Conservation (phyloP, 2,329 filamentous ascomycete genomes). For the Penicillium sp. region DNA sequence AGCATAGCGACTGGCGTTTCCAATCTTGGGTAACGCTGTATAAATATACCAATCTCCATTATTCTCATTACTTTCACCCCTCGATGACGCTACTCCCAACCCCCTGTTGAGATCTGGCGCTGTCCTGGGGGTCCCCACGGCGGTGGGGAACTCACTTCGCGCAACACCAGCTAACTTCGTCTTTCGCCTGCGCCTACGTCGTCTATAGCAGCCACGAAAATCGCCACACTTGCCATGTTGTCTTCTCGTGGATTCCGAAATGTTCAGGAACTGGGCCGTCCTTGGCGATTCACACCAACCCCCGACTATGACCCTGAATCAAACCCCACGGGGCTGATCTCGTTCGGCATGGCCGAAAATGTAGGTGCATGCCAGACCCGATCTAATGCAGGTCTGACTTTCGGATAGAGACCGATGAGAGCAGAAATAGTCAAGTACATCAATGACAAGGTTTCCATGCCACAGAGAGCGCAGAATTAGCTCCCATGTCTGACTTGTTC, state of each 20-base stretch:
- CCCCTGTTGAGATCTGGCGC: too few species aligned
- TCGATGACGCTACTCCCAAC: too few species aligned
- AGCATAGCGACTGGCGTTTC: slow-evolving; percentile 25
- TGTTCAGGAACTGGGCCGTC: slow-evolving; percentile 19
- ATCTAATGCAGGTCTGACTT: not conserved
- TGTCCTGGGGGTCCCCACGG: too few species aligned
- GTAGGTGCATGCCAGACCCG: slow-evolving; percentile 17
- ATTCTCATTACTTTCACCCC: not conserved
- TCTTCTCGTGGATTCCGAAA: slow-evolving; percentile 28
- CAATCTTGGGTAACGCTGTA: slow-evolving; percentile 1
- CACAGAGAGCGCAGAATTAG: not conserved
- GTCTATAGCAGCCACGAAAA: not conserved
- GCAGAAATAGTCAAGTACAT: slow-evolving; percentile 41
- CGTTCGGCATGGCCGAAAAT: slow-evolving; percentile 39
- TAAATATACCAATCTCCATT: slow-evolving; percentile 5
- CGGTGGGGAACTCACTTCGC: too few species aligned
- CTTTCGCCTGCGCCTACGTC: too few species aligned
- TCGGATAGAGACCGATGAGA: slow-evolving; percentile 35
- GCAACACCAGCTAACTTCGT: too few species aligned
- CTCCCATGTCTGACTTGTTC: slow-evolving; percentile 5
- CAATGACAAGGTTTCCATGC: slow-evolving; percentile 28
- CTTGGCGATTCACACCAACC: slow-evolving; percentile 29
- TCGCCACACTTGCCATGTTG: slow-evolving; percentile 20
- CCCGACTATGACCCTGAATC: slow-evolving; percentile 28
- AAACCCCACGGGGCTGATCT: slow-evolving; percentile 35